A percentile compares a stretch with the other conserved stretches of the same genome.
Evolutionary conservation across 352 stramenopile species (phyloP).

Genomic region (Halophytophthora batemanensis): DNA sequence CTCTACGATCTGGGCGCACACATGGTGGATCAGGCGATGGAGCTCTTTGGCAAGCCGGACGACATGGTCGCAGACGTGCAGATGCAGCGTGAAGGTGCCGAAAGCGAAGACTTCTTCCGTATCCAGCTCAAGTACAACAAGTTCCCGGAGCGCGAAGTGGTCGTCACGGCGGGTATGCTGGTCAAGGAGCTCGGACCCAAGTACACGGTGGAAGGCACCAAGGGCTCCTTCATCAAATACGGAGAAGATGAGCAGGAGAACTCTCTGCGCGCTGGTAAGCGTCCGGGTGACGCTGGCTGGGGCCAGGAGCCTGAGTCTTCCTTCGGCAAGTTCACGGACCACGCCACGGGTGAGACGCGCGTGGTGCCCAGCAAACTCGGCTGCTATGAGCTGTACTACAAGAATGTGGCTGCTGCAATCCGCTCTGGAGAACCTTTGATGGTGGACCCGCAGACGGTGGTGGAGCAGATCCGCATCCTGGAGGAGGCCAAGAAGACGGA

Average conservation of each 20-base stretch:
- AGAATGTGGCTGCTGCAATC: slow-evolving; percentile 67
- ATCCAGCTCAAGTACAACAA: slow-evolving; percentile 59
- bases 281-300: slow-evolving; percentile 47
- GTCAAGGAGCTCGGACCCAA: slow-evolving; percentile 57
- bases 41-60: slow-evolving; percentile 57
- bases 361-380: slow-evolving; percentile 42
- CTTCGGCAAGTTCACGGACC: slow-evolving; percentile 41
- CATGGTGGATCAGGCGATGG: slow-evolving; percentile 62
- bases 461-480: slow-evolving; percentile 71
- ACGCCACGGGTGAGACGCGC: slow-evolving; percentile 12
- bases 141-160: slow-evolving; percentile 44
- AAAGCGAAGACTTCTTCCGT: slow-evolving; percentile 76
- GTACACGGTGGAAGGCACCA: slow-evolving; percentile 60
- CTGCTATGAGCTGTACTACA: slow-evolving; percentile 69
- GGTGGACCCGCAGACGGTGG: slow-evolving; percentile 47
- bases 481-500: slow-evolving; percentile 64
- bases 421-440: slow-evolving; percentile 37
- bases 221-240: slow-evolving; percentile 57
- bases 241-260: slow-evolving; percentile 66
- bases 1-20: slow-evolving; percentile 74
- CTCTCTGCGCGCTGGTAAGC: slow-evolving; percentile 47
- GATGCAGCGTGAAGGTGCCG: slow-evolving; percentile 61
- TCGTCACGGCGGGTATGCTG: slow-evolving; percentile 66
- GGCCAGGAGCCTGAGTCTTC: slow-evolving; percentile 45
- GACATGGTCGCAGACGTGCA: slow-evolving; percentile 55